Evolutionary conservation across 1,139 yeast species (phyloP), one percentile per base, ranked within the genome.

Genomic region (Sugiyamaella xylanicola): DNA sequence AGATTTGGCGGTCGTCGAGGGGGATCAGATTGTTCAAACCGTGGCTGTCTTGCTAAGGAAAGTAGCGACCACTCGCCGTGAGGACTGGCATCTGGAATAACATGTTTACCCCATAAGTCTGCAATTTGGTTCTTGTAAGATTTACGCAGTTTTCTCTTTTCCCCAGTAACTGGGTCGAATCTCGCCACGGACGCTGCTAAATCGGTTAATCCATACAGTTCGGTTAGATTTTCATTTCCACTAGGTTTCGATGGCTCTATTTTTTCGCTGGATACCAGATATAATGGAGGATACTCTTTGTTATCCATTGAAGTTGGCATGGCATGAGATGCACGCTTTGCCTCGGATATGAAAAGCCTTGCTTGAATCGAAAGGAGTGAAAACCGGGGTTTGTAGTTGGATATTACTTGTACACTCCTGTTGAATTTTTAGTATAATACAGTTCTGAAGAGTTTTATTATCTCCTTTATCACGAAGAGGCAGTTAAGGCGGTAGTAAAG

Each of bases 71-170:
- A 67, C n/a, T 62, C 62, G 4, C 66, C 57, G 41, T 61, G 64
- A 16, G 67, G 67, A 65, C 65, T 71, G 68, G 49, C 85, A 21
- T 46, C 51, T 79, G 70, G 84, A 74, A 56, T 87, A 75, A 55
- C 84, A 71, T 53, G 86, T 79, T 66, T 82, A 1, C 97, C 97
- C 0, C 97, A 88, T 37, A 93, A 75, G 64, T 92, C 97, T 36
- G 80, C 78, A 16, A 93, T 87, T 68, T 92, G 98, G 63, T 91
- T 91, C 71, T 92, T 93, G 74, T 92, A 93, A 0, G 97, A 89
- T 72, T 93, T 93, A 65, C 99, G 80, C 55, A 93, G 78, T 73
- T 93, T 93, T 41, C 90, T 91, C 51, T 96, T 97, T 65, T 88
- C 91, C 0, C 93, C 81, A 0, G 97, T 96, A 63, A 86, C 95